A percentile compares a stretch with the other conserved stretches of the same genome.
Conservation (phyloP, 2,329 filamentous ascomycete species). For the Penicillium italicum region DNA sequence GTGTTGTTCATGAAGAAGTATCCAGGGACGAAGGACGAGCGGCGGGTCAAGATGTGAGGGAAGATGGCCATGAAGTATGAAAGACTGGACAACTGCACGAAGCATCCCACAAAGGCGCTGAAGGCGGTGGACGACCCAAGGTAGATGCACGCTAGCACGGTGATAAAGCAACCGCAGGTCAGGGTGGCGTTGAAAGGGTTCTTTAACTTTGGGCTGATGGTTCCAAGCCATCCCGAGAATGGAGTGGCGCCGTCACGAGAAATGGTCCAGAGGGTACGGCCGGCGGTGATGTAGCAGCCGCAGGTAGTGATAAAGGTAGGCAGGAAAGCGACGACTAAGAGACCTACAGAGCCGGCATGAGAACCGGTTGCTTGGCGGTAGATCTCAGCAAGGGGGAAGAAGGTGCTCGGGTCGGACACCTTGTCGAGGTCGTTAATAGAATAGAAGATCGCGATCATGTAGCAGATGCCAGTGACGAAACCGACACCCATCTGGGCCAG, state of each 20-base stretch:
- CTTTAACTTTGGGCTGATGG: constrained; percentile 52
- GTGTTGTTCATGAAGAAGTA: constrained; percentile 53
- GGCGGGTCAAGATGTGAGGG: constrained; percentile 50
- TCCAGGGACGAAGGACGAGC: constrained; percentile 51
- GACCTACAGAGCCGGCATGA: constrained; percentile 52
- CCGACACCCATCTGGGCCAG: constrained; percentile 49
- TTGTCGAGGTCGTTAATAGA: constrained; percentile 42
- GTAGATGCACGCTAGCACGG: constrained; percentile 55
- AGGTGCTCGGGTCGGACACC: constrained; percentile 24
- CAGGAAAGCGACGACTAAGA: constrained; percentile 56
- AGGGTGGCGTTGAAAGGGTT: constrained; percentile 59
- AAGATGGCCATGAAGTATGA: constrained; percentile 55
- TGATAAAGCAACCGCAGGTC: constrained; percentile 52
- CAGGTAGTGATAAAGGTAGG: constrained; percentile 52
- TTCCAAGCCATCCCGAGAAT: constrained; percentile 51
- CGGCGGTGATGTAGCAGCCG: constrained; percentile 58
- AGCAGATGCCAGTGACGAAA: constrained; percentile 47
- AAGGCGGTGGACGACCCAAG: constrained; percentile 55
- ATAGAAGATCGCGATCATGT: constrained; percentile 52
- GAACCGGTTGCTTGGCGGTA: constrained; percentile 50
- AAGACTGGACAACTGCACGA: constrained; percentile 55
- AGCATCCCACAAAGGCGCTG: constrained; percentile 56
- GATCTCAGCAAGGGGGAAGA: constrained; percentile 49
- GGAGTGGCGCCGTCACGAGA: constrained; percentile 61
- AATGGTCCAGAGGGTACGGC: constrained; percentile 59